Percentiles rank a stretch among this genome's conserved stretches.
Conservation (phyloP, 345 rosid species). For the Syzygium jambos region DNA sequence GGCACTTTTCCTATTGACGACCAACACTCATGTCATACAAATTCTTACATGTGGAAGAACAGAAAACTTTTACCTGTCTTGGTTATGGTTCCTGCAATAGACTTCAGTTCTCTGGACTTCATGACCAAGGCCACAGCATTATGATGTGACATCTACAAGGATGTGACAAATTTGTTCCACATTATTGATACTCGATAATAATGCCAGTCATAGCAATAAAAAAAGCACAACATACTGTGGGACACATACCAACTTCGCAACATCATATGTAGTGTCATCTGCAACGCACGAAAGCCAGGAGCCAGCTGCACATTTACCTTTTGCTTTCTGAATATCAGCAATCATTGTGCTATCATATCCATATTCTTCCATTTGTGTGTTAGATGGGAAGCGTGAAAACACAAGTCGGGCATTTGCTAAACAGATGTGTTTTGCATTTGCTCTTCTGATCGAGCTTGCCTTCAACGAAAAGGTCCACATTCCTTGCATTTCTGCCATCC, state of each 20-base stretch:
- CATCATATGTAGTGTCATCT: conserved; percentile 75
- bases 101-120: conserved; percentile 73
- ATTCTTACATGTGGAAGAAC: not conserved
- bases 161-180: not conserved
- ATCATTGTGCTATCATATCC: conserved; percentile 84
- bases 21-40: not conserved
- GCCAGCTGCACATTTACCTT: conserved; percentile 87
- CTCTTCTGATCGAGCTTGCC: conserved; percentile 26
- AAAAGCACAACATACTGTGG: not conserved
- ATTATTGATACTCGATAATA: not conserved
- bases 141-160: conserved; percentile 81
- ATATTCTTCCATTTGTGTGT: conserved; percentile 66
- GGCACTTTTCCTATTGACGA: not conserved
- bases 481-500: not conserved
- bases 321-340: conserved; percentile 59
- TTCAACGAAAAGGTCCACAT: not conserved
- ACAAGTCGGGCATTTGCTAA: conserved; percentile 49
- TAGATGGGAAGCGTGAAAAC: conserved; percentile 41
- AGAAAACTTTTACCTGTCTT: conserved; percentile 58
- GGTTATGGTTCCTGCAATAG: conserved; percentile 87
- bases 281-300: conserved; percentile 97
- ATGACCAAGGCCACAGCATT: conserved; percentile 92
- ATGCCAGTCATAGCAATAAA: not conserved
- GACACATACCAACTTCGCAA: conserved; percentile 69
- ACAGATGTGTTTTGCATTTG: conserved; percentile 44